phyloP scores from a whole-genome alignment of 371 early-diverging fungal genomes.

The Haplosporangium sp. region DNA sequence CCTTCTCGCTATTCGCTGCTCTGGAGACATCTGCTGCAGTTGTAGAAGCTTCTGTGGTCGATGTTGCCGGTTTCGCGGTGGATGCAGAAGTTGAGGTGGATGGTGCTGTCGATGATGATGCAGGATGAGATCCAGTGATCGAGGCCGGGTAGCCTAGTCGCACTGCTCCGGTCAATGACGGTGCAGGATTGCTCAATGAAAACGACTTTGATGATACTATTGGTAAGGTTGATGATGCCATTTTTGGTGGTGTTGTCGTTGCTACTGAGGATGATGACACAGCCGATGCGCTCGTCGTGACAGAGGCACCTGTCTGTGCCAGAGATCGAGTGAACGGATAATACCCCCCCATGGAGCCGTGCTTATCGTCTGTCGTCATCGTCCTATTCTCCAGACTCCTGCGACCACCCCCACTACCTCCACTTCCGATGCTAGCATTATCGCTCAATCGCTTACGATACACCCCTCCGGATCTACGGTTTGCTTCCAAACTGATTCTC shows the following conservation, averaged over 20 bases:
- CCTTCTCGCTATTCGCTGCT: constrained; percentile 5
- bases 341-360: constrained; percentile 6
- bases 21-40: not conserved
- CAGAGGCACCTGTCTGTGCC: constrained; percentile 6
- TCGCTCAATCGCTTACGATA: constrained; percentile 21
- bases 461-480: constrained; percentile 14
- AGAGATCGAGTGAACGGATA: constrained; percentile 24
- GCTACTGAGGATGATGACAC: not conserved
- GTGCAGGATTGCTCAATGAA: no score
- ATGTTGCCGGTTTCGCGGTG: no score
- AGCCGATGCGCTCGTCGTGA: not conserved
- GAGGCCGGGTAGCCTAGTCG: no score
- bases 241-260: not conserved
- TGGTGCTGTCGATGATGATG: no score
- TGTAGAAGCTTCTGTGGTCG: not conserved
- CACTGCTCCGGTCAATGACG: no score
- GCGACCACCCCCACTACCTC: constrained; percentile 11
- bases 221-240: no score
- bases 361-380: not conserved
- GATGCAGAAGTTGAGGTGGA: no score
- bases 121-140: no score
- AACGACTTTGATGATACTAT: no score
- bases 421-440: constrained; percentile 2
- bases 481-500: constrained; percentile 26
- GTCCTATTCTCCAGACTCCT: constrained; percentile 4